phyloP scores from a whole-genome alignment of 495 filamentous ascomycete genomes.

The Aspergillus baeticus region DNA sequence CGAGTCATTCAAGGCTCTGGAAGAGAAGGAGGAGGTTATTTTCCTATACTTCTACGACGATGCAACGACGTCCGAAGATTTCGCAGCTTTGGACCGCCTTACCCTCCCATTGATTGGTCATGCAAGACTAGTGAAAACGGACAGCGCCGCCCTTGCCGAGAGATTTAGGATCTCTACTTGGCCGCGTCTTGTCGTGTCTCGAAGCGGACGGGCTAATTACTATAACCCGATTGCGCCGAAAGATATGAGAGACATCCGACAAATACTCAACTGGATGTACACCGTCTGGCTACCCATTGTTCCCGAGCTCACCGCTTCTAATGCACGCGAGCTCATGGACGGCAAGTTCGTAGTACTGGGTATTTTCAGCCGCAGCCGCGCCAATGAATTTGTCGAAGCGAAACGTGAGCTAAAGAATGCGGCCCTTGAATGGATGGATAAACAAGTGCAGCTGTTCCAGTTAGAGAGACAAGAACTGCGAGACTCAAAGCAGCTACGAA shows the following conservation, averaged over 20 bases:
- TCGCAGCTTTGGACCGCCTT: slow-evolving; percentile 80
- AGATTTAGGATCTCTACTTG: slow-evolving; percentile 94
- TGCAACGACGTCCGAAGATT: slow-evolving; percentile 89
- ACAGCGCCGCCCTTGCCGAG: slow-evolving; percentile 66
- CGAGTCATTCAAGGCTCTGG: slow-evolving; percentile 74
- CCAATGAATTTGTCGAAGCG: slow-evolving; percentile 73
- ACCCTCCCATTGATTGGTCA: slow-evolving; percentile 85
- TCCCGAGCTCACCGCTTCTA: slow-evolving; percentile 86
- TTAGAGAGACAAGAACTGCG: slow-evolving; percentile 88
- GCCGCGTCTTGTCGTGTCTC: slow-evolving; percentile 85
- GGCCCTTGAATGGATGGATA: slow-evolving; percentile 96
- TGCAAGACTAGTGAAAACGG: slow-evolving; percentile 87
- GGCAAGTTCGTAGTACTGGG: slow-evolving; percentile 90
- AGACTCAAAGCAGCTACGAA: slow-evolving; percentile 89
- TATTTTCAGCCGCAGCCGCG: slow-evolving; percentile 75
- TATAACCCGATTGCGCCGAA: slow-evolving; percentile 79
- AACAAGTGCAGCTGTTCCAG: slow-evolving; percentile 83
- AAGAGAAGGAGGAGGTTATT: slow-evolving; percentile 90
- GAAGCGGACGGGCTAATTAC: slow-evolving; percentile 85
- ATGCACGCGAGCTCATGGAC: slow-evolving; percentile 92
- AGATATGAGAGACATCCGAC: slow-evolving; percentile 83
- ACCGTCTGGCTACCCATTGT: slow-evolving; percentile 97
- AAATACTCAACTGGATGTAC: slow-evolving; percentile 89
- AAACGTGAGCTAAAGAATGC: slow-evolving; percentile 94
- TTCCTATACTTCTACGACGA: slow-evolving; percentile 98